Evolutionary conservation across 768 basidiomycete genomes (phyloP).

Genomic region (Suillus subluteus): DNA sequence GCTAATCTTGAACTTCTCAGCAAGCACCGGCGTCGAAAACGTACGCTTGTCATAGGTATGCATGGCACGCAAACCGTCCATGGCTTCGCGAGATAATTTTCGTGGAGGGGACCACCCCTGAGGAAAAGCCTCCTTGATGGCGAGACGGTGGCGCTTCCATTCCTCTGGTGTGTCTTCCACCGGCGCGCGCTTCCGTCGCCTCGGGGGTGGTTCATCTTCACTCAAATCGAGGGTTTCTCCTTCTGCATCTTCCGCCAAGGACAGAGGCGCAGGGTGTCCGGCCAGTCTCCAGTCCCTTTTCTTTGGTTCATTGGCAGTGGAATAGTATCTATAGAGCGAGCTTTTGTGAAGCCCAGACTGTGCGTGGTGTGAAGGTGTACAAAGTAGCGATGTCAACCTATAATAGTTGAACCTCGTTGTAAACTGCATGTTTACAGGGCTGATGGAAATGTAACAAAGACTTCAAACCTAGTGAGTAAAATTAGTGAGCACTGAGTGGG

Average conservation of each 20-base stretch:
- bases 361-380: conserved; percentile 8
- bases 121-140: conserved; percentile 59
- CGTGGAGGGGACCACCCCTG: conserved; percentile 78
- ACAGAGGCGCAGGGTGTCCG: conserved; percentile 36
- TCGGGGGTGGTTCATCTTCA: conserved; percentile 35
- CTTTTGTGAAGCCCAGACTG: conserved; percentile 12
- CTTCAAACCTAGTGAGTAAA: neutral
- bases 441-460: neutral
- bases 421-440: neutral
- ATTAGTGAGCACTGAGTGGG: neutral
- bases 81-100: conserved; percentile 81
- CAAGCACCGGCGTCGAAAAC: conserved; percentile 70
- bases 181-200: conserved; percentile 21
- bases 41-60: conserved; percentile 63
- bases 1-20: conserved; percentile 76
- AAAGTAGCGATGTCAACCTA: neutral
- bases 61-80: conserved; percentile 76
- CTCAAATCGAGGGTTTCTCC: conserved; percentile 28
- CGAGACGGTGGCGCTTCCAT: conserved; percentile 52
- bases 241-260: conserved; percentile 28
- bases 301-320: conserved; percentile 26
- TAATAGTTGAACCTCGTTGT: conserved; percentile 2
- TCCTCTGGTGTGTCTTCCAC: conserved; percentile 43
- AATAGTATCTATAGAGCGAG: conserved; percentile 29
- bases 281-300: conserved; percentile 32